Base-by-base conservation (phyloP, 805 yeast genomes). In the Wickerhamiella slavikovae region DNA sequence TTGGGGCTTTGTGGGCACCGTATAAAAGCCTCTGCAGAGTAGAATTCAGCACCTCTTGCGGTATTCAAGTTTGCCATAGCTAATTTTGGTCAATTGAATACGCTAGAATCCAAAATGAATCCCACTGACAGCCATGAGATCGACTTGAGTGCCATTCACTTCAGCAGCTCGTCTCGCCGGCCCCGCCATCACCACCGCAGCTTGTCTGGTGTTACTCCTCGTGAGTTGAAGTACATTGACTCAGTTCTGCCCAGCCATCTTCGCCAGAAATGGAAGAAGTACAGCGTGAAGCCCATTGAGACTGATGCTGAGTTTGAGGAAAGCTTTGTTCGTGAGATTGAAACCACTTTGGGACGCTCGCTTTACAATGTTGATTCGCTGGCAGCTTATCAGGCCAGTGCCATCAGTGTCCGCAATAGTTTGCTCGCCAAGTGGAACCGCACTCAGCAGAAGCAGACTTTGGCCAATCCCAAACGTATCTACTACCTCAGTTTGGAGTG, bases 371-470 rank as follows among this genome's bases (percentile, higher is more conserved):
- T 93, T 56, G 95, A 83, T 51, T 72, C 73, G 35, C 58, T 82
- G 47, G 93, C 93, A 24, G 93, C 94, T 15, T 82, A 83, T 49
- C 91, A 77, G 48, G 92, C 94, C 1, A 68, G 91, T 23, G 73
- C 93, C 4, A 62, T 61, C 44, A 61, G 89, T 15, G 62, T 82
- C 35, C 61, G 92, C 38, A 93, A 83, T 51, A 70, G 72, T 30
- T 57, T 82, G 45, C 63, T 79, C 40, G 62, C 79, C 27, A 79
- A 78, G 43, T 82, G 94, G 95, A 82, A 83, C 49, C 71, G 73
- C 51, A 82, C 95, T 23, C 94, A 82, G 55, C 94, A 82, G 54
- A 63, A 68, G 45, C 89, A 78, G 52, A 80, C 94, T 11, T 52
- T 73, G 27, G 71, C 67, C 43, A 91, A 77, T 46, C 77, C 75